Evolutionary conservation across 148 eudicot genomes (phyloP).

Genomic region (Rhododendron ovatum): DNA sequence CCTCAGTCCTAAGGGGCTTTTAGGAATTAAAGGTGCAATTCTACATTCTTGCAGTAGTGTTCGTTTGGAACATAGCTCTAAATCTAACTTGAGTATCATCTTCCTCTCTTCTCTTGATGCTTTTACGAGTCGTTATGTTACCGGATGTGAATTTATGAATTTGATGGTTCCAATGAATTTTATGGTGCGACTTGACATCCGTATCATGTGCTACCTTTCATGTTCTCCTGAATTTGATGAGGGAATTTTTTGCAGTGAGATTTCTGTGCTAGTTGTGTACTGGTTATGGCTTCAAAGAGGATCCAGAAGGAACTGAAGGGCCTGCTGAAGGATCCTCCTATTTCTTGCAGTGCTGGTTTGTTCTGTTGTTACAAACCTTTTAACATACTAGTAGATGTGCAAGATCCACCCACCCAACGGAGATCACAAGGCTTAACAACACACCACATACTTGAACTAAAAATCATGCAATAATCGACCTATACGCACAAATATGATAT

Average conservation of each 20-base stretch:
- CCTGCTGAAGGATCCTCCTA: conserved; percentile 46
- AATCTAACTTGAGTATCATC: not conserved
- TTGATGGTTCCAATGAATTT: not conserved
- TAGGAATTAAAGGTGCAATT: not conserved
- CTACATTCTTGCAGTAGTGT: not conserved
- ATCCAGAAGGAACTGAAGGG: conserved; percentile 44
- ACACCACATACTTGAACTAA: no score
- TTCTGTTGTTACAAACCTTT: not conserved
- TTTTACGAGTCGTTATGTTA: not conserved
- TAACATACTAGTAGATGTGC: no score
- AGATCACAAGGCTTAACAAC: no score
- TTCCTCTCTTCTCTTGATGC: not conserved
- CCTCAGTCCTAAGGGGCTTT: not conserved
- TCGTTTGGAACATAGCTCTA: no score
- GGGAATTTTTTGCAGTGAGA: not conserved
- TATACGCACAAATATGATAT: no score
- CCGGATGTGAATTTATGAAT: not conserved
- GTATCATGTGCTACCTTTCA: not conserved
- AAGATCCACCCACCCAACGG: no score
- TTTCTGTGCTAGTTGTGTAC: conserved; percentile 12
- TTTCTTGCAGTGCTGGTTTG: conserved; percentile 50
- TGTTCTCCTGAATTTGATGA: not conserved
- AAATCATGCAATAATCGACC: no score
- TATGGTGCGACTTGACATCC: not conserved
- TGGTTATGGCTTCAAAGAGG: conserved; percentile 40